Percentiles rank a stretch among this genome's conserved stretches.
Evolutionary conservation across 2,329 filamentous ascomycete species (phyloP).

Genomic region (Hypomyces perniciosus): DNA sequence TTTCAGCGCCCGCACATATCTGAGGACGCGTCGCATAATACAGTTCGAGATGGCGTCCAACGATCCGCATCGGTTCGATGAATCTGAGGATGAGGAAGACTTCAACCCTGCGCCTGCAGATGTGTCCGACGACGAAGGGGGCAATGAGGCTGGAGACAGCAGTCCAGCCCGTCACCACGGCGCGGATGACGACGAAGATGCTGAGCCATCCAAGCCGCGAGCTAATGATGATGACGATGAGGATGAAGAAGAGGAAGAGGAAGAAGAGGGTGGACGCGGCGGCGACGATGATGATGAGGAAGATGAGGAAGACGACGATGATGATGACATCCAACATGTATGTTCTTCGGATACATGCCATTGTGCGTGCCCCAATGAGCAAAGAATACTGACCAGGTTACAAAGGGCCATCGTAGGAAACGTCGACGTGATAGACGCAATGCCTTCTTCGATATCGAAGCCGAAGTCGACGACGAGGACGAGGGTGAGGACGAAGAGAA

Average conservation of each 20-base stretch:
- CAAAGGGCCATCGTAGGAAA: conserved; percentile 66
- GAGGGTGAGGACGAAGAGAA: conserved; percentile 85
- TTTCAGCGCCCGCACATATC: conserved; percentile 2
- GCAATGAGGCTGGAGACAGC: conserved; percentile 29
- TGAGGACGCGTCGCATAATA: conserved; percentile 4
- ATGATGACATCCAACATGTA: conserved; percentile 63
- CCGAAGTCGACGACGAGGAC: conserved; percentile 94
- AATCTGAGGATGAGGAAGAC: conserved; percentile 74
- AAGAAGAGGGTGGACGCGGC: conserved; percentile 27
- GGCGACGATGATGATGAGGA: conserved; percentile 26
- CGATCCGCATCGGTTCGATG: conserved; percentile 46
- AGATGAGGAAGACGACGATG: conserved; percentile 47
- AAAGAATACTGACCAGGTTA: conserved; percentile 21
- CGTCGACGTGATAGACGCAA: conserved; percentile 70
- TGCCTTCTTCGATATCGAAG: conserved; percentile 95
- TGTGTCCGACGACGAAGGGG: conserved; percentile 57
- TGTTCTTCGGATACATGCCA: neutral
- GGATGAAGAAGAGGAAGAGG: conserved; percentile 40
- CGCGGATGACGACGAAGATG: conserved; percentile 28
- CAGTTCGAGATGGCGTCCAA: conserved; percentile 40
- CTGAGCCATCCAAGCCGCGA: conserved; percentile 9
- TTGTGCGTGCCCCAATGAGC: neutral
- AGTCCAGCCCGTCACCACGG: conserved; percentile 23
- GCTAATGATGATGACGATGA: conserved; percentile 27
- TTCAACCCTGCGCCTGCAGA: conserved; percentile 80